Conservation (phyloP, 352 stramenopile species). For the Phytophthora pinifolia region DNA sequence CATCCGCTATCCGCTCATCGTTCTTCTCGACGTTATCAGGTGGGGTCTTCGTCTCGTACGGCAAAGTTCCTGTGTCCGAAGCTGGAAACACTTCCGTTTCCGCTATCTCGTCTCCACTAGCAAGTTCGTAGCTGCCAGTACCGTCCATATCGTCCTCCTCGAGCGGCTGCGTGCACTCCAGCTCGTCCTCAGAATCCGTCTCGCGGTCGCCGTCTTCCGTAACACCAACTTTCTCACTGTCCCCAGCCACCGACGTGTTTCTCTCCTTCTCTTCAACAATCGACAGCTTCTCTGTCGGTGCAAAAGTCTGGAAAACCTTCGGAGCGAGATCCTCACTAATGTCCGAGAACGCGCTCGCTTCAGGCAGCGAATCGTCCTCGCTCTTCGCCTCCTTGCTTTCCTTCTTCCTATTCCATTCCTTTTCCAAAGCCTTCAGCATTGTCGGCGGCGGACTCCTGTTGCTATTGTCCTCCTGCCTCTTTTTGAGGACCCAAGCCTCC, state of each 20-base stretch:
- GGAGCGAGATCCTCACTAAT: conserved; percentile 38
- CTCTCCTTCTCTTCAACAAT: neutral
- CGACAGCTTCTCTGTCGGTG: conserved; percentile 4
- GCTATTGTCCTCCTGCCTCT: neutral
- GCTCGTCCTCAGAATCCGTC: conserved; percentile 26
- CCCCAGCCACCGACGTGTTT: conserved; percentile 1
- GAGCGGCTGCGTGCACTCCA: conserved; percentile 53
- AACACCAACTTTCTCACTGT: conserved; percentile 10
- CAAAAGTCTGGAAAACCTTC: conserved; percentile 15
- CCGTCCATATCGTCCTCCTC: conserved; percentile 26
- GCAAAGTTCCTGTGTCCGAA: conserved; percentile 29
- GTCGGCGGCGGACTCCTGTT: conserved; percentile 22
- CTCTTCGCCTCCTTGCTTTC: conserved; percentile 3
- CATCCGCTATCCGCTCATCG: neutral
- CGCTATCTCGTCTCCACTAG: conserved; percentile 12
- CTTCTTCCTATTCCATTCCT: conserved; percentile 2
- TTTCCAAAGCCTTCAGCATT: conserved; percentile 30
- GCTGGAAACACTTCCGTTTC: conserved; percentile 19
- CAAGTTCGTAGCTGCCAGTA: conserved; percentile 13
- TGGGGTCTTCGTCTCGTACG: conserved; percentile 16
- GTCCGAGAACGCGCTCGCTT: conserved; percentile 21
- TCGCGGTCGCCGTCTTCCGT: conserved; percentile 23
- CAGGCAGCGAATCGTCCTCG: conserved; percentile 5
- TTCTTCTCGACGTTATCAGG: conserved; percentile 8
- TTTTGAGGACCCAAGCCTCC: conserved; percentile 1